Base-by-base conservation (phyloP, 768 basidiomycete species). In the Kwoniella newhampshirensis region DNA sequence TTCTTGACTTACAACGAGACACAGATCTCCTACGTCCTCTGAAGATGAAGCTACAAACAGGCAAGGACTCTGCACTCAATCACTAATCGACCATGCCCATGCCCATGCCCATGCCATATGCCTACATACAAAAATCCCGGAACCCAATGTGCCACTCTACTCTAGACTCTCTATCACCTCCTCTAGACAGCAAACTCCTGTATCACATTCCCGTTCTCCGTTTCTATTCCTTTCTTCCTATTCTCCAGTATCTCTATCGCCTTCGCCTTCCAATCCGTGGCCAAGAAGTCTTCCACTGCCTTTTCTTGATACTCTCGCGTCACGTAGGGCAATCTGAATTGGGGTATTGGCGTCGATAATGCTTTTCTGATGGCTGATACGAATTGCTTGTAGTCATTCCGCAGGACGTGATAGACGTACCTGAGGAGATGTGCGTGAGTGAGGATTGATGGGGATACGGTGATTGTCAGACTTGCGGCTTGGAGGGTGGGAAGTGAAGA, bases 371-470 rank as follows among this genome's bases (percentile, higher is more conserved):
- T 58, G 23, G 55, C 59, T 2, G 54, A 55, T 12, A 63, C 49
- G 4, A 67, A 49, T 28, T 58, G 54, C 3, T 46, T 54, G 39
- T 51, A 54, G 25, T 67, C 52, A 20, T 47, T 27, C 15, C 48
- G 40, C 23, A 54, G 45, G 30, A 61, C 59, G 25, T 52, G 44
- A 44, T 67, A 67, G 2, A 63, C 61, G 30, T 67, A 63, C 21
- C 50, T 47, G 27, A 9, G 0, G n/a, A 7, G 9, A 13, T 27
- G 26, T 9, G 11, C 3, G 15, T 6, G 20, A 12, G 12, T 26
- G 18, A 25, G 18, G 5, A 45, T 23, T 26, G 7, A 45, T 21
- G 20, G 4, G 6, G 32, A 32, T 32, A n/a, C n/a, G n/a, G n/a
- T n/a, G n/a, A n/a, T n/a, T n/a, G n/a, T n/a, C n/a, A n/a, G n/a